Conservation (phyloP, 768 basidiomycete genomes). For the Serendipita sp. region DNA sequence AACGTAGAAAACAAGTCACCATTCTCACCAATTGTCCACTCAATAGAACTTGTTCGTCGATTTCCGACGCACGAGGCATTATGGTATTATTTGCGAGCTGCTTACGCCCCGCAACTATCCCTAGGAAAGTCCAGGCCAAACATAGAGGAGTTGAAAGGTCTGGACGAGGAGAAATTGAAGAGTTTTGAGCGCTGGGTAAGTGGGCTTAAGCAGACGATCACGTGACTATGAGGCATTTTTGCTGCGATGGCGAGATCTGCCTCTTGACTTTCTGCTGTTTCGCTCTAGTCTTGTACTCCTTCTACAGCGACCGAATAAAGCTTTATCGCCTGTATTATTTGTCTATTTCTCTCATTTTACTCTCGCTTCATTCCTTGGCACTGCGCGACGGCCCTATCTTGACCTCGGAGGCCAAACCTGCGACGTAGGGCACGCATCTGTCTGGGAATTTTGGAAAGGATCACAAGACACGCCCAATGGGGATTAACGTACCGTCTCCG, state of each 20-base stretch:
- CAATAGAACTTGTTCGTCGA: constrained; percentile 28
- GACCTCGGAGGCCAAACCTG: no score
- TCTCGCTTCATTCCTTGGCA: no score
- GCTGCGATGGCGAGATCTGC: not conserved
- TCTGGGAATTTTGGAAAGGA: no score
- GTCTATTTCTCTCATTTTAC: no score
- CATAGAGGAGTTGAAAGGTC: not conserved
- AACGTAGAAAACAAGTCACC: constrained; percentile 2
- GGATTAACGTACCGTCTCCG: no score
- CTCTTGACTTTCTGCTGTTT: no score
- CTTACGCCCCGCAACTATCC: not conserved
- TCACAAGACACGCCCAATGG: no score
- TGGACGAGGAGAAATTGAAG: not conserved
- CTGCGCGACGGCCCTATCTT: no score
- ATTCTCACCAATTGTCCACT: constrained; percentile 21
- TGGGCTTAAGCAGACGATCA: not conserved
- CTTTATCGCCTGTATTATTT: no score
- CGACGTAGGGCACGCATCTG: no score
- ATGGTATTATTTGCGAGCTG: constrained; percentile 40
- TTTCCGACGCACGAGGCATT: constrained; percentile 46
- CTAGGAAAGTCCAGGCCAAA: not conserved
- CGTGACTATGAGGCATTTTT: constrained; percentile 1
- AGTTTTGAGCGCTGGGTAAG: not conserved
- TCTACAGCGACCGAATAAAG: no score
- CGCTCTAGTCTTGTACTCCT: no score